Base-by-base conservation (phyloP, 306 rosid genomes). In the Crotalaria pallida region DNA sequence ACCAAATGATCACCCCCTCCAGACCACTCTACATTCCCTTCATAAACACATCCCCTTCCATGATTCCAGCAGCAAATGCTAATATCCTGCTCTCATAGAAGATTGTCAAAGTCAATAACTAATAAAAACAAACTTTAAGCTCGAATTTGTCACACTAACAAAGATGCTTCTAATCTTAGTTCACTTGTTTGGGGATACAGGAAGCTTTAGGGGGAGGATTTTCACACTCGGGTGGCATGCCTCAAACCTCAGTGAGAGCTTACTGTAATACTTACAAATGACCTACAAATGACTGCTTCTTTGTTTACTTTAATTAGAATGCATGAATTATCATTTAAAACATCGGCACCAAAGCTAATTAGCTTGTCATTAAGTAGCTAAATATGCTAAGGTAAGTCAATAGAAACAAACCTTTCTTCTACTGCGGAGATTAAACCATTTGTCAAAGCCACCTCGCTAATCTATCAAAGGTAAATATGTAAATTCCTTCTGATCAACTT, bases 381-480 rank as follows among this genome's bases (percentile, higher is more conserved):
- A 38, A 63, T 56, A 41, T 40, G 66, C 21, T 58, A 43, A 72
- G 36, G 45, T 43, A 15, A 62, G 51, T 40, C n/a, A 40, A 69
- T 47, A 1, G 48, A 71, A 79, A 84, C 88, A 72, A 80, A 94
- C 97, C 98, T 87, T 74, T 94, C 98, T 88, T 94, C 98, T 61
- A 87, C 84, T 51, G 95, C 92, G 33, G 98, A 76, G 72, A 94
- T 71, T 71, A 94, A 88, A 71, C 97, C 97, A 75, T 69, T 86
- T 26, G 96, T 90, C 85, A 83, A 73, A 57, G 95, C 96, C 81
- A 88, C 97, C 27, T 97, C 97, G 58, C 98, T 97, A 49, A 79
- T 72, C 98, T 94, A 79, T 81, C 78, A 45, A 74, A 86, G 71
- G 60, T 9, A 74, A 78, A 73, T 18, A 34, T 31, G 56, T 78